phyloP scores from a whole-genome alignment of 2,329 filamentous ascomycete genomes.

The Hortaea werneckii region DNA sequence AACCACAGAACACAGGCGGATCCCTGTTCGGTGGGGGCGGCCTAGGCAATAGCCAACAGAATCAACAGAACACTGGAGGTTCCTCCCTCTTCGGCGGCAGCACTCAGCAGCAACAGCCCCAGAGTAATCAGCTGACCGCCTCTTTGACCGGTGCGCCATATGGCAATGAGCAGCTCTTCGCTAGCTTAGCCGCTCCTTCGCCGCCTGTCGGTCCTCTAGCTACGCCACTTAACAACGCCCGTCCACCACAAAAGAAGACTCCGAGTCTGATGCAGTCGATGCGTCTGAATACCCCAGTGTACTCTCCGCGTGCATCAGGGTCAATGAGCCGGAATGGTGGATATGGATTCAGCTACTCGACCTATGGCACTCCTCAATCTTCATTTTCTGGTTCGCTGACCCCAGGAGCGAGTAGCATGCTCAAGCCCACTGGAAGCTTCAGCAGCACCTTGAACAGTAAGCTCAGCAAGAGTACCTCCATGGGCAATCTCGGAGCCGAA shows the following conservation, averaged over 20 bases:
- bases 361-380: conserved; percentile 66
- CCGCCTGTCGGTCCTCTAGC: conserved; percentile 79
- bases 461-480: conserved; percentile 79
- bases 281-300: conserved; percentile 58
- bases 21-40: conserved; percentile 30
- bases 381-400: conserved; percentile 49
- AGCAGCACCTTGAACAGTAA: conserved; percentile 43
- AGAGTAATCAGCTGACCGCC: conserved; percentile 44
- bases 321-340: conserved; percentile 35
- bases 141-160: conserved; percentile 75
- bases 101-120: conserved; percentile 37
- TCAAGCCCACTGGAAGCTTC: conserved; percentile 50
- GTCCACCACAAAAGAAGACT: conserved; percentile 19
- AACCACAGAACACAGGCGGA: conserved; percentile 23
- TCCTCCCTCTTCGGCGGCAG: conserved; percentile 45
- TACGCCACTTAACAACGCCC: conserved; percentile 69
- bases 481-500: conserved; percentile 74
- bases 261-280: conserved; percentile 21
- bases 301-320: conserved; percentile 50
- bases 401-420: conserved; percentile 54
- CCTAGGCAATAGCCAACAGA: conserved; percentile 34
- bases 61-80: conserved; percentile 31
- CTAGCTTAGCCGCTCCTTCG: conserved; percentile 55
- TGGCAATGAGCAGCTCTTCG: conserved; percentile 78
- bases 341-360: conserved; percentile 83